Base-by-base conservation (phyloP, 176 grass and related monocot genomes). In the Avena atlantica region DNA sequence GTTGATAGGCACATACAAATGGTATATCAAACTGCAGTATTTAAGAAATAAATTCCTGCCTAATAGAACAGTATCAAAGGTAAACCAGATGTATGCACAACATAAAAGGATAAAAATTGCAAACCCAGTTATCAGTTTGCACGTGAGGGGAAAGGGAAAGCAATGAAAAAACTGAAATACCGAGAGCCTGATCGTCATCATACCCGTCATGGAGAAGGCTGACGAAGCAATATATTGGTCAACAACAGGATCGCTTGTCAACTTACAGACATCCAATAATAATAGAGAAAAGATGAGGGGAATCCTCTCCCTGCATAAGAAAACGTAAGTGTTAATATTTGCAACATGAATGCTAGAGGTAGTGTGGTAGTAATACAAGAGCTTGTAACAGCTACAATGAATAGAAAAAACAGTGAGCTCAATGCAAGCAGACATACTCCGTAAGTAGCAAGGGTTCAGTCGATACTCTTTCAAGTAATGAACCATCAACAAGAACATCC, bases 231-330 rank as follows among this genome's bases (percentile, higher is more conserved):
- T 85, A 79, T 90, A 70, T 81, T 71, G 81, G 85, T 82, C 82
- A 13, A 17, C 36, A 88, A 86, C 69, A 63, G 83, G 82, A 80
- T 93, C 80, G 80, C 58, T 40, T 14, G 42, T 14, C 10, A 87
- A 78, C 87, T 61, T 78, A 74, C 56, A 74, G 73, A 87, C 74
- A 84, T 89, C 90, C 88, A 69, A 87, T 66, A 91, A 76, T 83
- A 97, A 72, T 68, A 94, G 83, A 51, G 94, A 97, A 63, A 90
- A 85, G 27, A 89, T 65, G 57, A 94, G 74, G 17, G 60, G 86
- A 76, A 78, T 51, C 86, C 88, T 94, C 74, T 92, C 92, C 15
- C 94, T 97, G 60, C 37, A 89, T 81, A 93, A 90, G 11, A 79
- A 84, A 78, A 74, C 25, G 37, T 2, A 58, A 8, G 14, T 81